Evolutionary conservation across 1,284 basidiomycete genomes (phyloP).

Genomic region (Ceratobasidium sp.): DNA sequence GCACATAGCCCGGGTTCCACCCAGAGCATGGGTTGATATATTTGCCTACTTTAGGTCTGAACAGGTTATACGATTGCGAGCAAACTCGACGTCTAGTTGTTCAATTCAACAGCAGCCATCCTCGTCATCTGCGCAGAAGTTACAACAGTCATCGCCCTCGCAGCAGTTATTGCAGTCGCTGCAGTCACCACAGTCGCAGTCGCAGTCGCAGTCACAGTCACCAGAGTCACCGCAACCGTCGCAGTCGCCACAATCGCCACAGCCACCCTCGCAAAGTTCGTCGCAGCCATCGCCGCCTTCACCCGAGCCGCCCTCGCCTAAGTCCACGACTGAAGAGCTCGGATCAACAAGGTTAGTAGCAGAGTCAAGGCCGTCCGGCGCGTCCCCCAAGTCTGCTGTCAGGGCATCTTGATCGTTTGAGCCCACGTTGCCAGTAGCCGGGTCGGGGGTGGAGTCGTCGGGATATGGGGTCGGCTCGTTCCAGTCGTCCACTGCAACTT

Average conservation of each 20-base stretch:
- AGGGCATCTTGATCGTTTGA: too few relatives aligned
- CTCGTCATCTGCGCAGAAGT: neutral
- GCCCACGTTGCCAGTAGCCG: too few relatives aligned
- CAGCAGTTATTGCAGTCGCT: neutral
- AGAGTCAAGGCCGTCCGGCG: too few relatives aligned
- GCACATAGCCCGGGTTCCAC: too few relatives aligned
- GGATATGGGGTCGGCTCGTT: too few relatives aligned
- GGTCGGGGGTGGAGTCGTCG: too few relatives aligned
- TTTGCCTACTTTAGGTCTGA: too few relatives aligned
- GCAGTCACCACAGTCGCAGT: neutral
- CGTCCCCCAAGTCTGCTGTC: too few relatives aligned
- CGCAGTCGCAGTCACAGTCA: neutral
- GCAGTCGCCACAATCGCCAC: neutral
- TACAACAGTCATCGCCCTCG: neutral
- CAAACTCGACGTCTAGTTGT: too few relatives aligned
- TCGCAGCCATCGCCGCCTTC: neutral
- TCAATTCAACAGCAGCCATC: slow-evolving; percentile 1
- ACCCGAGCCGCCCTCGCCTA: neutral
- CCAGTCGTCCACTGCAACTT: neutral
- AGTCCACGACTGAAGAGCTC: neutral
- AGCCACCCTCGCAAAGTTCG: neutral
- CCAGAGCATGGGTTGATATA: too few relatives aligned
- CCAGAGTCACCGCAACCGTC: neutral
- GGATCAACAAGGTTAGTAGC: too few relatives aligned
- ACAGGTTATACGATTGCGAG: too few relatives aligned